phyloP scores from a whole-genome alignment of 768 basidiomycete genomes.

The Lactarius vividus region DNA sequence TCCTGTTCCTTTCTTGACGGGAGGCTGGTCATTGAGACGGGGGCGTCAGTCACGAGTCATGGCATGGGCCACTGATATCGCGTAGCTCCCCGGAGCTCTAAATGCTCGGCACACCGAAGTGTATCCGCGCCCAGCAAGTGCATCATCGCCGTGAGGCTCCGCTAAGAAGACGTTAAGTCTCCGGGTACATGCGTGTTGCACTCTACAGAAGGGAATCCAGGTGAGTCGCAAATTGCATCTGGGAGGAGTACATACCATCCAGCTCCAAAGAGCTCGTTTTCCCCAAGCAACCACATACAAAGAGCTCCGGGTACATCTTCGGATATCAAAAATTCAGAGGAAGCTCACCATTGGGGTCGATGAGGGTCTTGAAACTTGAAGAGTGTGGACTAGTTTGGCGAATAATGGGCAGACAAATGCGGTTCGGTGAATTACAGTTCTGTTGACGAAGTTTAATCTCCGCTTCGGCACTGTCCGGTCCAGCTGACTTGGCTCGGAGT shows the following conservation, averaged over 20 bases:
- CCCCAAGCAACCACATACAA: background rate
- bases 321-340: conserved; percentile 4
- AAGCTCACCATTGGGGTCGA: conserved; percentile 11
- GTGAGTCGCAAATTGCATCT: conserved; percentile 26
- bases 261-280: conserved; percentile 16
- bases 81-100: conserved; percentile 52
- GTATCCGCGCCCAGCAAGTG: conserved; percentile 43
- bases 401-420: background rate
- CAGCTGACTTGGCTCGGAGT: too few relatives aligned
- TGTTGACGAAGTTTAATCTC: background rate
- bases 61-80: conserved; percentile 35
- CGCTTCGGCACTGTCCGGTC: background rate
- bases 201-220: conserved; percentile 7
- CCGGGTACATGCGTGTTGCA: conserved; percentile 10
- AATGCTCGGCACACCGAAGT: conserved; percentile 29
- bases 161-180: conserved; percentile 28
- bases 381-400: background rate
- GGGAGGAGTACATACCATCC: conserved; percentile 33
- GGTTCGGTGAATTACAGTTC: background rate
- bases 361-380: conserved; percentile 10
- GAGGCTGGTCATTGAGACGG: conserved; percentile 93
- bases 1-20: conserved; percentile 67
- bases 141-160: conserved; percentile 45
- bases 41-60: conserved; percentile 38
- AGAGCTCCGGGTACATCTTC: conserved; percentile 13